phyloP scores from a whole-genome alignment of 2,329 filamentous ascomycete genomes.

The Sphaerostilbella broomeana region DNA sequence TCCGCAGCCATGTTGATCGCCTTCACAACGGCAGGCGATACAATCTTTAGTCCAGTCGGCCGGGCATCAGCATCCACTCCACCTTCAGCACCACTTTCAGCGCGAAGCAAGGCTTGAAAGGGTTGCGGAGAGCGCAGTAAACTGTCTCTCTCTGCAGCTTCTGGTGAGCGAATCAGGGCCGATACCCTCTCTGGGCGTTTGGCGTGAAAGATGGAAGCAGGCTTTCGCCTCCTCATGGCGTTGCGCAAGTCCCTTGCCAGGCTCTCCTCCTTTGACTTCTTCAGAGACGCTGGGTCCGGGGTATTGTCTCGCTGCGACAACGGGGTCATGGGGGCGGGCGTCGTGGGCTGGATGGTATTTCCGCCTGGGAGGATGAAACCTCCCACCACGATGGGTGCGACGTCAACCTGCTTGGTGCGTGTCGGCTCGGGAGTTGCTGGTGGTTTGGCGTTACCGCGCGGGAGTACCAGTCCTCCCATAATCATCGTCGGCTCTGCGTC shows the following conservation, averaged over 20 bases:
- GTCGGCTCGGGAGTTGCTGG: constrained; percentile 6
- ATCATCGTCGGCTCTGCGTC: constrained; percentile 1
- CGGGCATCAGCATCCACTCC: constrained; percentile 4
- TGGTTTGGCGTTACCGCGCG: background rate
- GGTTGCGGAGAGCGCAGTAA: constrained; percentile 8
- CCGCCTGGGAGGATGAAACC: constrained; percentile 13
- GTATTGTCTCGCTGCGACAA: constrained; percentile 6
- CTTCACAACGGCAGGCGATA: constrained; percentile 11
- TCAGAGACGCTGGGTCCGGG: constrained; percentile 6
- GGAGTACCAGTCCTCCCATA: background rate
- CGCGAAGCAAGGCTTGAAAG: constrained; percentile 1
- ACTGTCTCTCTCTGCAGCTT: constrained; percentile 9
- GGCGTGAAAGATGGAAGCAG: constrained; percentile 10
- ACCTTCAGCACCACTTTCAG: constrained; percentile 1
- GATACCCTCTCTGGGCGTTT: constrained; percentile 9
- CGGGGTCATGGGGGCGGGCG: constrained; percentile 8
- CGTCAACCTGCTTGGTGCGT: constrained; percentile 5
- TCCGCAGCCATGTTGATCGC: constrained; percentile 6
- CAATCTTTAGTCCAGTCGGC: constrained; percentile 3
- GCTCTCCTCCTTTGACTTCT: constrained; percentile 11
- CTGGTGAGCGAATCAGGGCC: constrained; percentile 10
- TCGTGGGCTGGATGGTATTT: constrained; percentile 8
- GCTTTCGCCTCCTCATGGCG: constrained; percentile 11
- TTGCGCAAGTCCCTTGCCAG: constrained; percentile 10
- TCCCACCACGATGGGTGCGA: constrained; percentile 11